Evolutionary conservation across 768 basidiomycete genomes (phyloP).

Genomic region (Naganishia randhawae): DNA sequence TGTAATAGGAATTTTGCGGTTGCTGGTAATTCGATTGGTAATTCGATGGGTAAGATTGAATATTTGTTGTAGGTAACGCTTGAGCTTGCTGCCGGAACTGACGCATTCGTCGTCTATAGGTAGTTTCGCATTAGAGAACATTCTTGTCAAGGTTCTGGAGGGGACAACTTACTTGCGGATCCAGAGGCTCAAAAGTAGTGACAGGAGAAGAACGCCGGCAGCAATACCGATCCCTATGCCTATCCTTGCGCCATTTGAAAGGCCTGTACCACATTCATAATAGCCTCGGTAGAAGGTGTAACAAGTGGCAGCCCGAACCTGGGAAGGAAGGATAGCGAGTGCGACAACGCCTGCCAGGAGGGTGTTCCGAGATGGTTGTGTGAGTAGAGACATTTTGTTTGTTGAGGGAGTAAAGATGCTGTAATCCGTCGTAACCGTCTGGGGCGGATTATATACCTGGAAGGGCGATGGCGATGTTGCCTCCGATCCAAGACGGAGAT

Average conservation of each 20-base stretch:
- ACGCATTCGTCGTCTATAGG: slow-evolving; percentile 9
- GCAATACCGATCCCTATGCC: slow-evolving; percentile 49
- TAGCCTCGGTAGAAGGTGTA: slow-evolving; percentile 23
- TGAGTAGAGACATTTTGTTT: not conserved
- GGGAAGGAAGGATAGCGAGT: slow-evolving; percentile 6
- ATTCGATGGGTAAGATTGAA: slow-evolving; percentile 34
- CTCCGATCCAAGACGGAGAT: no score
- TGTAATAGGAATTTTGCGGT: slow-evolving; percentile 30
- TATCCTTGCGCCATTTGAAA: slow-evolving; percentile 40
- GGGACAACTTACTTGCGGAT: slow-evolving; percentile 40
- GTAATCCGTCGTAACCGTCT: not conserved
- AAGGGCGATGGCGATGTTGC: no score
- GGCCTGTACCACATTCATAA: slow-evolving; percentile 37
- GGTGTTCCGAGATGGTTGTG: not conserved
- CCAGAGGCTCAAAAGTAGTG: slow-evolving; percentile 34
- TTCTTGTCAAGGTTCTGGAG: no score
- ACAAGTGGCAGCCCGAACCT: slow-evolving; percentile 13
- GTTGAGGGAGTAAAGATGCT: no score
- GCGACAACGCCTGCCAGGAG: slow-evolving; percentile 1
- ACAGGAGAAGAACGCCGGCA: slow-evolving; percentile 36
- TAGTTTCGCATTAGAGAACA: not conserved
- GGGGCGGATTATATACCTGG: not conserved
- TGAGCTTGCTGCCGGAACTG: slow-evolving; percentile 32
- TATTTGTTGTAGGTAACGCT: slow-evolving; percentile 36
- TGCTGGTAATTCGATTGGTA: slow-evolving; percentile 39